Conservation (phyloP, 2,329 filamentous ascomycete species). For the Helicocarpus griseus region DNA sequence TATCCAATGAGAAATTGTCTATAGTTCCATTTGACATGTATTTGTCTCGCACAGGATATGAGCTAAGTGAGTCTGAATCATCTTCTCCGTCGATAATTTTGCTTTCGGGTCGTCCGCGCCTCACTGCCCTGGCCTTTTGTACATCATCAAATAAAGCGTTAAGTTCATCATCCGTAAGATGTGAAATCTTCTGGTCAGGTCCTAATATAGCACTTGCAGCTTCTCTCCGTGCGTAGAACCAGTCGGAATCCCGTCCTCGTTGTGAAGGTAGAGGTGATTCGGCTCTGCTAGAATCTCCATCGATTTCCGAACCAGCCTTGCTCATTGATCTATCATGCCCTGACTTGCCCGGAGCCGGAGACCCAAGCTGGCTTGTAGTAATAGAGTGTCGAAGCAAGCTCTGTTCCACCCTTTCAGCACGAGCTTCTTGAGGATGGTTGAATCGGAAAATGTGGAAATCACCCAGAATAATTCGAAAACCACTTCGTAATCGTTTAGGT, state of each 20-base stretch:
- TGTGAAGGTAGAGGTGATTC: conserved; percentile 67
- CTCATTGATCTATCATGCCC: conserved; percentile 74
- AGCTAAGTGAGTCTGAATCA: conserved; percentile 79
- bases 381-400: conserved; percentile 79
- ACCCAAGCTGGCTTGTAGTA: conserved; percentile 53
- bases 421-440: conserved; percentile 93
- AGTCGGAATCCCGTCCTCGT: conserved; percentile 72
- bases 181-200: conserved; percentile 81
- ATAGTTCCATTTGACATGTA: conserved; percentile 91
- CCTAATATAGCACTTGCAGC: conserved; percentile 87
- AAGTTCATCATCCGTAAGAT: conserved; percentile 85
- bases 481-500: conserved; percentile 76
- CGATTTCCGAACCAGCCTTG: conserved; percentile 66
- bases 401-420: conserved; percentile 80
- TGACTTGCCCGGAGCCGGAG: conserved; percentile 52
- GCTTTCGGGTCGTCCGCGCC: conserved; percentile 56
- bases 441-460: conserved; percentile 97
- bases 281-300: conserved; percentile 60
- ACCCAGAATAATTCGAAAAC: conserved; percentile 87
- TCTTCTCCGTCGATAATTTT: conserved; percentile 52
- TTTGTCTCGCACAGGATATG: conserved; percentile 82
- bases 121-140: conserved; percentile 74
- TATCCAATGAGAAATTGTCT: conserved; percentile 94
- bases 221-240: conserved; percentile 86
- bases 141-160: conserved; percentile 91